phyloP scores from a whole-genome alignment of 2,329 filamentous ascomycete species.

The Cryphonectria parasitica region DNA sequence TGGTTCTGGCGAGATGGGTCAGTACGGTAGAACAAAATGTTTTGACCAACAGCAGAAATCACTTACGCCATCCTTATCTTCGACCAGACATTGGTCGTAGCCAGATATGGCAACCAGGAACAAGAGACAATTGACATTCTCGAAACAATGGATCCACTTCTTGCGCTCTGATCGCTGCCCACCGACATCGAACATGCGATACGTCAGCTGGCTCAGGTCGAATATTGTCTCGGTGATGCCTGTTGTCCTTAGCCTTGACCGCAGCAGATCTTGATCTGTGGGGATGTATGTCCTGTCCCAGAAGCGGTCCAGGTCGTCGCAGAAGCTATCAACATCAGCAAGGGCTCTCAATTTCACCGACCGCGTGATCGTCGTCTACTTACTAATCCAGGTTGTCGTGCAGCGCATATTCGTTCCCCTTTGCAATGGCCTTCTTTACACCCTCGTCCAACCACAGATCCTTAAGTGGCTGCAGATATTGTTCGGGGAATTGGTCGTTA shows the following conservation, averaged over 20 bases:
- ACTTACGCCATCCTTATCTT: conserved; percentile 92
- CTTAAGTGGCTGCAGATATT: conserved; percentile 82
- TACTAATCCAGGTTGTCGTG: conserved; percentile 96
- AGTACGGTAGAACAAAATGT: conserved; percentile 20
- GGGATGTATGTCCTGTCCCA: conserved; percentile 82
- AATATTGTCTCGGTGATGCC: conserved; percentile 96
- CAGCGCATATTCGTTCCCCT: conserved; percentile 94
- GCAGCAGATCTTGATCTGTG: conserved; percentile 91
- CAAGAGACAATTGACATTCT: conserved; percentile 88
- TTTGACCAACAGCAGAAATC: conserved; percentile 4
- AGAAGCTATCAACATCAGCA: conserved; percentile 65
- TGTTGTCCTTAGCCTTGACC: conserved; percentile 87
- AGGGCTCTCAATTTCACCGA: neutral
- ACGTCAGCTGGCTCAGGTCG: conserved; percentile 87
- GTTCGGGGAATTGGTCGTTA: conserved; percentile 77
- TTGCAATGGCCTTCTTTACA: conserved; percentile 83
- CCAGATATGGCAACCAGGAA: conserved; percentile 96
- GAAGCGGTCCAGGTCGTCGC: conserved; percentile 74
- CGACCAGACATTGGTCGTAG: conserved; percentile 94
- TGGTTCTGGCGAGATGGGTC: conserved; percentile 65
- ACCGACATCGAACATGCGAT: conserved; percentile 96
- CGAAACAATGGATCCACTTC: conserved; percentile 98
- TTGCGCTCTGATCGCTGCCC: conserved; percentile 91
- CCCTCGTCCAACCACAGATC: conserved; percentile 82
- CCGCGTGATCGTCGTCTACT: conserved; percentile 41